Evolutionary conservation across 2,329 filamentous ascomycete genomes (phyloP).

Genomic region (Hypoxylon sp.): DNA sequence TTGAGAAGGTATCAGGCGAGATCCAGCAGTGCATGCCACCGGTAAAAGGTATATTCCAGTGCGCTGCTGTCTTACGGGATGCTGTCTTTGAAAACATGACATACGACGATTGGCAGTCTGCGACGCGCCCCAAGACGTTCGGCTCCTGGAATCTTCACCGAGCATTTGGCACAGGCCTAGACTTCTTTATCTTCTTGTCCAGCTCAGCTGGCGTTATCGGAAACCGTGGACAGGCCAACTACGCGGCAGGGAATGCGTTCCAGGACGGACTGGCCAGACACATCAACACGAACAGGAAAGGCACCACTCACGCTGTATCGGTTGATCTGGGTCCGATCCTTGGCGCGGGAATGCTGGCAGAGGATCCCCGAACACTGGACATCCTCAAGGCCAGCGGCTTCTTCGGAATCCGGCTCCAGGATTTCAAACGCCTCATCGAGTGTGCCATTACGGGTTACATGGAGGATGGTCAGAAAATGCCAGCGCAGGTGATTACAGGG

Average conservation of each 20-base stretch:
- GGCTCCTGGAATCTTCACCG: conserved; percentile 66
- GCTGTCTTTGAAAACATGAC: conserved; percentile 46
- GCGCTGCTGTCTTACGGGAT: conserved; percentile 56
- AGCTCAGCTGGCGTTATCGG: conserved; percentile 70
- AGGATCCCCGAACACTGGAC: conserved; percentile 63
- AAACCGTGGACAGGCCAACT: conserved; percentile 71
- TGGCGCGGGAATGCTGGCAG: conserved; percentile 68
- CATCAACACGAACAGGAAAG: conserved; percentile 47
- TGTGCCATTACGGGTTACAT: conserved; percentile 62
- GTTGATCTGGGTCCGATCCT: conserved; percentile 68
- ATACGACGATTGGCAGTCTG: conserved; percentile 59
- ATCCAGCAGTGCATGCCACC: conserved; percentile 56
- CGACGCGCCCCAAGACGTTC: conserved; percentile 64
- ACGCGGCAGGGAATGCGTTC: conserved; percentile 69
- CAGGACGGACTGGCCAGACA: conserved; percentile 64
- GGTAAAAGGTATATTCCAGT: conserved; percentile 57
- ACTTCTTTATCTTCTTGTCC: conserved; percentile 66
- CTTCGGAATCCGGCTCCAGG: conserved; percentile 66
- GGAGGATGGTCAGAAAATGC: conserved; percentile 52
- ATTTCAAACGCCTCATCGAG: conserved; percentile 64
- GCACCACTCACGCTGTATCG: conserved; percentile 58
- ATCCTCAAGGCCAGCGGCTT: conserved; percentile 67
- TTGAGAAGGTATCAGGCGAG: conserved; percentile 49
- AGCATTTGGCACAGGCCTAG: conserved; percentile 52
- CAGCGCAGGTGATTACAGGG: conserved; percentile 66